Conservation (phyloP, 805 yeast genomes). For the Saccharomycopsis amapae region DNA sequence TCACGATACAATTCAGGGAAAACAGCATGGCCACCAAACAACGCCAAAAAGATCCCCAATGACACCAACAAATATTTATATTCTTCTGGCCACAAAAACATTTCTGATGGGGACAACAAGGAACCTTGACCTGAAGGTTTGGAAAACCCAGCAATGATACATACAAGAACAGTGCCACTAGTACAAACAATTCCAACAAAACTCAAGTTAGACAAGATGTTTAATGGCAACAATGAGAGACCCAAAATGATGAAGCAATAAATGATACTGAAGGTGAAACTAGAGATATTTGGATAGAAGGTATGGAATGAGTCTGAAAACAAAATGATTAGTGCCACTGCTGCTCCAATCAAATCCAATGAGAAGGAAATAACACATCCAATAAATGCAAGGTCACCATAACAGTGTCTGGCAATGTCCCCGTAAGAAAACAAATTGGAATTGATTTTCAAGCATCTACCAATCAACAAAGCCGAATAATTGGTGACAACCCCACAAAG, state of each 20-base stretch:
- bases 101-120: constrained; percentile 35
- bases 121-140: constrained; percentile 47
- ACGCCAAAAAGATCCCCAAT: constrained; percentile 63
- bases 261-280: constrained; percentile 35
- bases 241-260: constrained; percentile 36
- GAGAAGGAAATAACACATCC: constrained; percentile 44
- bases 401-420: constrained; percentile 46
- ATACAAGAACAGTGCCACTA: constrained; percentile 39
- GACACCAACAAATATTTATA: constrained; percentile 38
- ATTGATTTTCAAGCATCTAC: constrained; percentile 37
- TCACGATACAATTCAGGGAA: constrained; percentile 73
- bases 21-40: constrained; percentile 81
- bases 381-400: constrained; percentile 39
- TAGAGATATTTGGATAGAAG: constrained; percentile 37
- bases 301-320: constrained; percentile 54
- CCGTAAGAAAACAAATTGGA: constrained; percentile 45
- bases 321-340: constrained; percentile 47
- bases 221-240: constrained; percentile 48
- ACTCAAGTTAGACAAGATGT: constrained; percentile 47
- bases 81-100: constrained; percentile 35
- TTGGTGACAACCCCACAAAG: constrained; percentile 44
- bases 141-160: constrained; percentile 40
- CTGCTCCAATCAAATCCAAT: constrained; percentile 55
- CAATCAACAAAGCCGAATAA: constrained; percentile 48
- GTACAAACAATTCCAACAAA: constrained; percentile 53